phyloP scores from a whole-genome alignment of 2,329 filamentous ascomycete species.

The Amauroascus verrucosus region DNA sequence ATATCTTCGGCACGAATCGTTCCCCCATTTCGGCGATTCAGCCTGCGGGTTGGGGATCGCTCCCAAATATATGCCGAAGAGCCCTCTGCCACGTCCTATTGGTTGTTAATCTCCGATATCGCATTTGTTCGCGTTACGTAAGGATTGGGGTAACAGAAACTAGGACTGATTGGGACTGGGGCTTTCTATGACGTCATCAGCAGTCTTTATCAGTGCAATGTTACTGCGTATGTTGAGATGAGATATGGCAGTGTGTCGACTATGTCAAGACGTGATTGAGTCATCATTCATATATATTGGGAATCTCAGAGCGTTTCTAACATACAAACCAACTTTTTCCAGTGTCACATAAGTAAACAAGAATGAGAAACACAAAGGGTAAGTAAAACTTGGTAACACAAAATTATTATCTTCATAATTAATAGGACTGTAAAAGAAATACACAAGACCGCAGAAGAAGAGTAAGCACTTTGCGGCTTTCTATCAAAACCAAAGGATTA shows the following conservation, averaged over 20 bases:
- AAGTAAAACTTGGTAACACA: neutral
- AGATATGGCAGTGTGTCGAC: neutral
- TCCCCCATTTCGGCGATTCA: constrained; percentile 4
- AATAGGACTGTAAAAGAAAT: constrained; percentile 3
- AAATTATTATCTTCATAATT: constrained; percentile 4
- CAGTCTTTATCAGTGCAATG: no score
- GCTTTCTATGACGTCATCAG: neutral
- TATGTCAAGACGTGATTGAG: neutral
- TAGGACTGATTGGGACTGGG: neutral
- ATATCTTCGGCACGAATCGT: neutral
- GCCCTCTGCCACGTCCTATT: neutral
- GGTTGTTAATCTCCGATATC: constrained; percentile 2
- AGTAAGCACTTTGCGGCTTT: neutral
- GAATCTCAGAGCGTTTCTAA: neutral
- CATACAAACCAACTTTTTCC: constrained; percentile 7
- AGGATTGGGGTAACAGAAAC: no score
- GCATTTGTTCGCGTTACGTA: no score
- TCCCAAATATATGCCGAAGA: neutral
- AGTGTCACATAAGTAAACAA: neutral
- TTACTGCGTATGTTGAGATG: no score
- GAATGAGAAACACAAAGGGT: neutral
- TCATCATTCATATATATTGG: constrained; percentile 1
- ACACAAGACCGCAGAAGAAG: neutral
- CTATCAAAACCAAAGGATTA: neutral
- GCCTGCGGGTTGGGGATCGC: neutral